phyloP scores from a whole-genome alignment of 495 filamentous ascomycete species.

The Podospora tetraspora region DNA sequence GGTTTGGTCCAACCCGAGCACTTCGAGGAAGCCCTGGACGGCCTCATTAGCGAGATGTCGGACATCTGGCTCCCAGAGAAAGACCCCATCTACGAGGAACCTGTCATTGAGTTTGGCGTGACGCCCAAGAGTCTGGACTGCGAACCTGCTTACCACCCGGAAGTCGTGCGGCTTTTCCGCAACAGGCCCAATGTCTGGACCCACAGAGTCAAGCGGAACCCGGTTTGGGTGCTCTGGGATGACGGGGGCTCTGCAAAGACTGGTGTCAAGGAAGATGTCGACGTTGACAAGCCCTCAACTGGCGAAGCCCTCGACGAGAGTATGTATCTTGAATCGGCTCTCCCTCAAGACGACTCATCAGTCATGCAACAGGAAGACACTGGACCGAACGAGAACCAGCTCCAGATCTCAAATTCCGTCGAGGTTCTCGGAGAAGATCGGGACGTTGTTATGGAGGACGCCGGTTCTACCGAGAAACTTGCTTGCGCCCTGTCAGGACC shows the following conservation, averaged over 20 bases:
- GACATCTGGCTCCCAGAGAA: not conserved
- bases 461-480: not conserved
- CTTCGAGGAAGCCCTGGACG: not conserved
- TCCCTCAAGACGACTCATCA: not conserved
- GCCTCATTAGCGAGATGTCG: not conserved
- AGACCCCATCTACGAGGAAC: not conserved
- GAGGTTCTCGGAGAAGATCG: not conserved
- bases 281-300: not conserved
- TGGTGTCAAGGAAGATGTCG: not conserved
- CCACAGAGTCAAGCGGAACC: not conserved
- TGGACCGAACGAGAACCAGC: not conserved
- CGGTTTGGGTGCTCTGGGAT: not conserved
- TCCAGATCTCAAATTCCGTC: not conserved
- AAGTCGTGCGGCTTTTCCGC: slow-evolving; percentile 7
- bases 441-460: not conserved
- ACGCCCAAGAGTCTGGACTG: slow-evolving; percentile 10
- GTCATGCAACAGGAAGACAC: not conserved
- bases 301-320: not conserved
- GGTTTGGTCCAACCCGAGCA: not conserved
- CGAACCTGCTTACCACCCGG: not conserved
- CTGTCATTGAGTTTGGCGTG: slow-evolving; percentile 8
- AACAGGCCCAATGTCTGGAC: slow-evolving; percentile 5
- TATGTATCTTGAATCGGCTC: not conserved
- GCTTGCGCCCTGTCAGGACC: not conserved
- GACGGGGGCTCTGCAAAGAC: not conserved